phyloP scores from a whole-genome alignment of 768 basidiomycete genomes.

The Sarcomyxa edulis region DNA sequence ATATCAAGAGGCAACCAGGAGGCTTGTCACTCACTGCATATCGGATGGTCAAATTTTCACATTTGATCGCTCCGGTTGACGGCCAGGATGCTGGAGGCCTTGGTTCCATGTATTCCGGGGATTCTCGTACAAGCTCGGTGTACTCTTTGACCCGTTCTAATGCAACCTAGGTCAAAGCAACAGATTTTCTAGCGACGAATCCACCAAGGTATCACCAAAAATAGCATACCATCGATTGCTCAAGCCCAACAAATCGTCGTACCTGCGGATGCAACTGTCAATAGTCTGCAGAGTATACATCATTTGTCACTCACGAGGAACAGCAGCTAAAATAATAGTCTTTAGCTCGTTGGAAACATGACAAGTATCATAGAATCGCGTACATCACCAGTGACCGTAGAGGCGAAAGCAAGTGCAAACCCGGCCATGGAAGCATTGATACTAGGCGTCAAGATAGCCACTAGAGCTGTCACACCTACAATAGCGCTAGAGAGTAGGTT shows the following conservation, averaged over 20 bases:
- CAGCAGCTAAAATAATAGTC: conserved; percentile 28
- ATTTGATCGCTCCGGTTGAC: conserved; percentile 57
- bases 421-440: conserved; percentile 82
- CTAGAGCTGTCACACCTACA: conserved; percentile 65
- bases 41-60: conserved; percentile 70
- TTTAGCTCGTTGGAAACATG: neutral
- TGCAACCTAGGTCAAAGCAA: conserved; percentile 48
- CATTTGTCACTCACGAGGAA: conserved; percentile 53
- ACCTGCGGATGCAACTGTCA: conserved; percentile 31
- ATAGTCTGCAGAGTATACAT: neutral
- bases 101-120: conserved; percentile 81
- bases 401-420: conserved; percentile 82
- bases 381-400: conserved; percentile 61
- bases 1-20: neutral
- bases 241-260: conserved; percentile 79
- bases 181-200: conserved; percentile 1
- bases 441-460: conserved; percentile 60
- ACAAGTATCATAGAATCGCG: neutral
- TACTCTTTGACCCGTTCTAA: conserved; percentile 91
- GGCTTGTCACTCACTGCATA: conserved; percentile 56
- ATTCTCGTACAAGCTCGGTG: conserved; percentile 72
- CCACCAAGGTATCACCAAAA: neutral
- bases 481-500: conserved; percentile 71
- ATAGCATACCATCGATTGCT: conserved; percentile 79
- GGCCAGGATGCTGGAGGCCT: conserved; percentile 84